Percentiles rank a stretch among this genome's conserved stretches.
phyloP scores from a whole-genome alignment of 2,329 filamentous ascomycete genomes.

The Paecilomyces niveus region DNA sequence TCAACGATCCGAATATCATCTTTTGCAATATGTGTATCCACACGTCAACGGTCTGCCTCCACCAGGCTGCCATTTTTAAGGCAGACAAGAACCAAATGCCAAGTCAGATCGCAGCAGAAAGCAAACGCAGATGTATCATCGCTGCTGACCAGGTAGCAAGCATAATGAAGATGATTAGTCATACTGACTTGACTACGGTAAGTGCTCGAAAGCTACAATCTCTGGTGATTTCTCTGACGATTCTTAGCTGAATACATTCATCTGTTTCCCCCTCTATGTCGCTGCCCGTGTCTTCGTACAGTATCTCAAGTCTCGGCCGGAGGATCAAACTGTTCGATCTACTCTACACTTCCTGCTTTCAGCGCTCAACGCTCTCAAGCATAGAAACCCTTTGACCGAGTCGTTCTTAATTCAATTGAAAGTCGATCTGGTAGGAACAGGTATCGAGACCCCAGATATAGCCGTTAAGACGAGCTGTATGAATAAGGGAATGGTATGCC shows the following conservation, averaged over 20 bases:
- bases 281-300: constrained; percentile 91
- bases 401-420: constrained; percentile 92
- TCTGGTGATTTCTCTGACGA: constrained; percentile 7
- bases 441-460: constrained; percentile 15
- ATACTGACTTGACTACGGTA: constrained; percentile 77
- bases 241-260: constrained; percentile 82
- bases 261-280: constrained; percentile 94
- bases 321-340: constrained; percentile 68
- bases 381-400: constrained; percentile 82
- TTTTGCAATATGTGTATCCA: constrained; percentile 97
- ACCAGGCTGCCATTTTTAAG: constrained; percentile 97
- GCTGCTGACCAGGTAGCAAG: constrained; percentile 89
- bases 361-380: constrained; percentile 84
- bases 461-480: neutral
- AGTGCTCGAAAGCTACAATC: constrained; percentile 40
- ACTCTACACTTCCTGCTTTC: constrained; percentile 85
- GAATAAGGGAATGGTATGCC: neutral
- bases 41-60: constrained; percentile 92
- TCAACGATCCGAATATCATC: constrained; percentile 75
- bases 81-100: constrained; percentile 82
- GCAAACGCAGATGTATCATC: constrained; percentile 86
- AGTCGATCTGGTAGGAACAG: constrained; percentile 68
- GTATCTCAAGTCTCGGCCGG: constrained; percentile 87
- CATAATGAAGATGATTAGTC: constrained; percentile 92
- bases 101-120: constrained; percentile 71